Evolutionary conservation across 2,329 filamentous ascomycete species (phyloP).

Genomic region (Onygena corvina): DNA sequence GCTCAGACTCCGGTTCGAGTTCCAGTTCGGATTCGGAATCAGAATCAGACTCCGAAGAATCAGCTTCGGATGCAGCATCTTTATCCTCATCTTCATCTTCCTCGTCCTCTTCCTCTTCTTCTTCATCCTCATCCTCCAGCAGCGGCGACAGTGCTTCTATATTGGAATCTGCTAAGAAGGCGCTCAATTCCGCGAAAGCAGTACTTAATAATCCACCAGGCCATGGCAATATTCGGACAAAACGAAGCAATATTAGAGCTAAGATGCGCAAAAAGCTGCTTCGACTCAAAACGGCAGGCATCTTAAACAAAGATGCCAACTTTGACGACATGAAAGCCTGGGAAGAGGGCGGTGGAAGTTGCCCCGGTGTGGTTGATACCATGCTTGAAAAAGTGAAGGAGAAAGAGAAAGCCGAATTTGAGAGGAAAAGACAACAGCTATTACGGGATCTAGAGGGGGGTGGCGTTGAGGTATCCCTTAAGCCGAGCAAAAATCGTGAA

Average conservation of each 20-base stretch:
- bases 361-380: background rate
- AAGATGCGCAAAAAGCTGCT: conserved; percentile 40
- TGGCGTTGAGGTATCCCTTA: conserved; percentile 38
- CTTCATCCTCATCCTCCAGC: conserved; percentile 10
- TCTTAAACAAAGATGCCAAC: conserved; percentile 41
- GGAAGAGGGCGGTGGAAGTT: conserved; percentile 15
- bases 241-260: conserved; percentile 44
- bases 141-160: conserved; percentile 19
- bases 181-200: conserved; percentile 7
- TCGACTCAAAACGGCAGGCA: conserved; percentile 43
- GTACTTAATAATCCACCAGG: conserved; percentile 34
- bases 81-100: conserved; percentile 9
- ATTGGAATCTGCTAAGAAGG: conserved; percentile 15
- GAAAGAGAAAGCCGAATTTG: conserved; percentile 33
- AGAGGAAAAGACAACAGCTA: conserved; percentile 40
- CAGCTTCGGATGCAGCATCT: conserved; percentile 17
- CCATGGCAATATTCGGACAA: conserved; percentile 41
- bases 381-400: conserved; percentile 14
- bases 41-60: conserved; percentile 18
- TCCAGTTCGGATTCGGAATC: background rate
- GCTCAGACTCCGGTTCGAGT: background rate
- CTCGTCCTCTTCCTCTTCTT: conserved; percentile 6
- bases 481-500: conserved; percentile 23
- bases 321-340: conserved; percentile 38
- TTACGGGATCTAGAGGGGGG: conserved; percentile 42